A percentile compares a stretch with the other conserved stretches of the same genome.
Evolutionary conservation across 2,329 filamentous ascomycete species (phyloP).

Genomic region (Albifimbria verrucaria): DNA sequence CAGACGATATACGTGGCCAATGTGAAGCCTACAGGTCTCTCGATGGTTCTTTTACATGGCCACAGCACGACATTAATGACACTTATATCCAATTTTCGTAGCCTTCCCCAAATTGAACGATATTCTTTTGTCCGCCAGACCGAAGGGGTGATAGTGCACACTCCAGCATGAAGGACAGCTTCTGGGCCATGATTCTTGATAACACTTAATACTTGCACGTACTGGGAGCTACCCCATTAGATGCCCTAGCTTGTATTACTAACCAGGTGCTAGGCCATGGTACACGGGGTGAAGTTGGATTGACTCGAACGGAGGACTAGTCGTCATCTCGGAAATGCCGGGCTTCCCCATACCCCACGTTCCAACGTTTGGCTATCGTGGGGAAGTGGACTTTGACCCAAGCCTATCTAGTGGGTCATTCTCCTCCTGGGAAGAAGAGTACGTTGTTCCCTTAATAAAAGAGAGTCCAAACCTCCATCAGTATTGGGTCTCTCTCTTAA

Average conservation of each 20-base stretch:
- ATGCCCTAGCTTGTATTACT: background rate
- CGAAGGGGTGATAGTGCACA: no score
- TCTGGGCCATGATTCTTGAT: no score
- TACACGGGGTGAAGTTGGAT: background rate
- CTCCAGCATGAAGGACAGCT: no score
- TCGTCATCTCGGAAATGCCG: background rate
- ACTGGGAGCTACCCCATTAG: background rate
- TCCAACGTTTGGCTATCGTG: background rate
- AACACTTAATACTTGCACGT: no score
- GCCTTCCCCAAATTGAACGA: no score
- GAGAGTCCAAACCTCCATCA: background rate
- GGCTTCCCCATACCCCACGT: background rate
- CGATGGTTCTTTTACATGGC: no score
- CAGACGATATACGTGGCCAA: no score
- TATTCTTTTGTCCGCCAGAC: no score
- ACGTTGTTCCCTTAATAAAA: background rate
- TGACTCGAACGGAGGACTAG: background rate
- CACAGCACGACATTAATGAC: no score
- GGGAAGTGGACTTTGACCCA: background rate
- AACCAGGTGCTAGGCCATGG: background rate
- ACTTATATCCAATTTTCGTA: no score
- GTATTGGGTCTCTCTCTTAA: background rate
- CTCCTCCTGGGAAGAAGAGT: background rate
- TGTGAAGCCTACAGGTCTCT: no score
- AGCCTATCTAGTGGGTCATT: background rate